phyloP scores from a whole-genome alignment of 2,329 filamentous ascomycete genomes.

The Cordyceps fumosorosea region DNA sequence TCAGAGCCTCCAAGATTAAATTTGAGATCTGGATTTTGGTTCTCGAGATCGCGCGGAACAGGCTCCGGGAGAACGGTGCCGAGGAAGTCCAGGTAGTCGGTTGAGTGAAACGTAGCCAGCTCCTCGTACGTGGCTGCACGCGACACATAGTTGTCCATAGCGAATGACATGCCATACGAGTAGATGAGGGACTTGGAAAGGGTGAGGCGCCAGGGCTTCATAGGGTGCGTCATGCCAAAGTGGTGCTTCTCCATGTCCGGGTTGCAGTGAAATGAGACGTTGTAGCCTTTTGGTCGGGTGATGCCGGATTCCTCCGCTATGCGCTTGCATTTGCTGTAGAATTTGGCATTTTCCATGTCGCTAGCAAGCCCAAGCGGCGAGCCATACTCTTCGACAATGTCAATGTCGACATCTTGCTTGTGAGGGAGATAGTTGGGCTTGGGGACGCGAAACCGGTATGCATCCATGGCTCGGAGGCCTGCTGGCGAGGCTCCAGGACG shows the following conservation, averaged over 20 bases:
- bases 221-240: slow-evolving; percentile 93
- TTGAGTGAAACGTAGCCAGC: slow-evolving; percentile 77
- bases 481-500: background rate
- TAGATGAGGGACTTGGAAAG: slow-evolving; percentile 92
- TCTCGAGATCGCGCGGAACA: slow-evolving; percentile 58
- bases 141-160: slow-evolving; percentile 90
- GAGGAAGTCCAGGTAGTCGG: slow-evolving; percentile 87
- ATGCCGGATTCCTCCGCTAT: slow-evolving; percentile 60
- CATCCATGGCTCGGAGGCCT: slow-evolving; percentile 32
- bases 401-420: slow-evolving; percentile 43
- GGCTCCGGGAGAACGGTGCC: slow-evolving; percentile 61
- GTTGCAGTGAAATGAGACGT: slow-evolving; percentile 92
- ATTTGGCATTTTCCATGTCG: slow-evolving; percentile 50
- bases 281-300: slow-evolving; percentile 75
- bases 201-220: slow-evolving; percentile 97
- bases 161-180: slow-evolving; percentile 90
- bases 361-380: slow-evolving; percentile 43
- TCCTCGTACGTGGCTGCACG: slow-evolving; percentile 82
- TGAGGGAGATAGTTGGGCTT: slow-evolving; percentile 57
- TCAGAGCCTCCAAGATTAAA: slow-evolving; percentile 89
- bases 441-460: slow-evolving; percentile 47
- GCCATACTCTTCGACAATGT: slow-evolving; percentile 48
- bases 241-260: slow-evolving; percentile 93
- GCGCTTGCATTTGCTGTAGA: slow-evolving; percentile 51
- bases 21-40: slow-evolving; percentile 54